These are phyloP conservation scores for Magnolia sinica DNA, from an alignment of 164 flowering plant species.

Conservation along the genomic window DNA sequence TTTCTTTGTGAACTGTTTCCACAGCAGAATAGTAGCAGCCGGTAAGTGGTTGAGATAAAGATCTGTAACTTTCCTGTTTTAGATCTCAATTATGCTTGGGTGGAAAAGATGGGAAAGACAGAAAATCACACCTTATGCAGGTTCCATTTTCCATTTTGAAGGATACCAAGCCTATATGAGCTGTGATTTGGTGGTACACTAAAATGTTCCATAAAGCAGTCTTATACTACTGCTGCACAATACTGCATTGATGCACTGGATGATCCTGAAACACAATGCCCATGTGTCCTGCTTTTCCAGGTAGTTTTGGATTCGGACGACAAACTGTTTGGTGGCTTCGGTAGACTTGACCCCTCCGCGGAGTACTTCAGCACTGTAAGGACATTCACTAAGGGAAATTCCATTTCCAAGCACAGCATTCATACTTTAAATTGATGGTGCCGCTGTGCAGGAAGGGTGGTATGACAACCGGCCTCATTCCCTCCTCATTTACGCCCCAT, in stretches of 20 bases:
- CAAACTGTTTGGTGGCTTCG: slow-evolving; percentile 71
- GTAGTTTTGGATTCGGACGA: slow-evolving; percentile 88
- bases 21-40: background rate
- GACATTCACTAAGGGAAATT: background rate
- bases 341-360: slow-evolving; percentile 62
- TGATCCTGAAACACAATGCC: background rate
- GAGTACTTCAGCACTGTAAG: slow-evolving; percentile 79
- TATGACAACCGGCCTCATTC: slow-evolving; percentile 72
- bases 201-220: too few species aligned
- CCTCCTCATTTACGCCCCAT: slow-evolving; percentile 76
- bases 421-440: background rate
- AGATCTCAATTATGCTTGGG: too few species aligned
- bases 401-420: background rate
- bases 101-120: too few species aligned
- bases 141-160: background rate
- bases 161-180: background rate
- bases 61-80: background rate
- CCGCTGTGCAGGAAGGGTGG: slow-evolving; percentile 64
- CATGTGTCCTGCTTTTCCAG: slow-evolving; percentile 33
- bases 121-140: too few species aligned
- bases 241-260: background rate
- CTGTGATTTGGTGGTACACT: background rate
- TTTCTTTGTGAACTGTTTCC: background rate
- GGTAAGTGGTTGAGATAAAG: background rate
- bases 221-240: background rate